Conservation (phyloP, 2,329 filamentous ascomycete genomes). For the Alternaria metachromatica region DNA sequence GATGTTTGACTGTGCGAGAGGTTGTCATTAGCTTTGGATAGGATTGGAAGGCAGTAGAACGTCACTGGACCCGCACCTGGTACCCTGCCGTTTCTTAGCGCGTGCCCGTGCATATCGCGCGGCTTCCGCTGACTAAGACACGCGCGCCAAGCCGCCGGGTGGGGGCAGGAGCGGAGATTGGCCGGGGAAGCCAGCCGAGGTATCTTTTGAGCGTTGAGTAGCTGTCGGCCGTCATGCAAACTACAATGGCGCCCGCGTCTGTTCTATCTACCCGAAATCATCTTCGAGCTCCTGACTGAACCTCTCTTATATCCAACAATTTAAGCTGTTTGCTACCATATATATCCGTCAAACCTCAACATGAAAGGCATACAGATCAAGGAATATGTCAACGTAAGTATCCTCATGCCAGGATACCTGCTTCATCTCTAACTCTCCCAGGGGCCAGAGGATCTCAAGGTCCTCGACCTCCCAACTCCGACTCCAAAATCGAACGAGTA, state of each 20-base stretch:
- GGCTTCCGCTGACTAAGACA: constrained; percentile 9
- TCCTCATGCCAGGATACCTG: no score
- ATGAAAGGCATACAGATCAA: constrained; percentile 80
- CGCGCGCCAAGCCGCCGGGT: background rate
- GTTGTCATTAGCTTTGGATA: constrained; percentile 20
- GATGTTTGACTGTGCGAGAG: constrained; percentile 6
- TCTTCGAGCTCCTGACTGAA: background rate
- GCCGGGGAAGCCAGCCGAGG: constrained; percentile 13
- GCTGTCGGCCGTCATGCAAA: background rate
- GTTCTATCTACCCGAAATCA: background rate
- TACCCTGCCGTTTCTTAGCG: constrained; percentile 23
- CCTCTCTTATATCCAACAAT: no score
- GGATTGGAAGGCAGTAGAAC: constrained; percentile 41
- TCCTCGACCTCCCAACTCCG: constrained; percentile 77
- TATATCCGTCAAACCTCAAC: background rate
- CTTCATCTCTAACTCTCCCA: constrained; percentile 45
- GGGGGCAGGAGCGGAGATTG: constrained; percentile 6
- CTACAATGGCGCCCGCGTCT: background rate
- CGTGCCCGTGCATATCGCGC: constrained; percentile 9
- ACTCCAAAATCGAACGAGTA: constrained; percentile 76
- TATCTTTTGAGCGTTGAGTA: constrained; percentile 12
- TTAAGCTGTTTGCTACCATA: background rate
- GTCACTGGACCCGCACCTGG: constrained; percentile 20
- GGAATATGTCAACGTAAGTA: constrained; percentile 73
- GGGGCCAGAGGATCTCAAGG: constrained; percentile 79